Evolutionary conservation across 2,329 filamentous ascomycete species (phyloP).

Genomic region (Trichoderma breve): DNA sequence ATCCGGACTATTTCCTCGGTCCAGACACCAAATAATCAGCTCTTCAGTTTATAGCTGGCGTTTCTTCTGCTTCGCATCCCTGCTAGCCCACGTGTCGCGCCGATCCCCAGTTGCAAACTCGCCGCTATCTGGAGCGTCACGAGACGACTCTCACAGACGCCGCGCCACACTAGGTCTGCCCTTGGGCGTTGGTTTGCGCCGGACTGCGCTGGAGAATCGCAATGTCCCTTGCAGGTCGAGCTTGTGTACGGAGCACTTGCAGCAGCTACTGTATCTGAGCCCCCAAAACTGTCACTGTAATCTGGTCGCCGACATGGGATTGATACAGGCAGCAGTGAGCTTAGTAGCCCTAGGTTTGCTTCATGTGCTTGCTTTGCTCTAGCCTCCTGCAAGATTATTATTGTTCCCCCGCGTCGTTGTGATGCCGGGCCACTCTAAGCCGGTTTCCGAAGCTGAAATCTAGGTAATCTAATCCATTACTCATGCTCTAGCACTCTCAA

Average conservation of each 20-base stretch:
- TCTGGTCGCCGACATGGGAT: neutral
- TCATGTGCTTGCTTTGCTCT: neutral
- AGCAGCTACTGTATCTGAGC: neutral
- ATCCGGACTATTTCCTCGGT: neutral
- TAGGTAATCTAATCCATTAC: neutral
- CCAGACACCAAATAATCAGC: neutral
- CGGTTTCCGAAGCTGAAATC: neutral
- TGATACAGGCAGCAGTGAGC: neutral
- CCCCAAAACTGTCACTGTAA: neutral
- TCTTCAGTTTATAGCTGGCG: neutral
- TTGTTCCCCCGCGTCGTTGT: neutral
- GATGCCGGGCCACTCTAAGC: neutral
- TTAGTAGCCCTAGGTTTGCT: neutral
- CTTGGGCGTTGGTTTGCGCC: conserved; percentile 21
- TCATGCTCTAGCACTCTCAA: neutral
- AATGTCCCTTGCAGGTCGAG: neutral
- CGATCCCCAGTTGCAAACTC: conserved; percentile 17
- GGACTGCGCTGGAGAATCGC: neutral
- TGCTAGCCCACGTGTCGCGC: conserved; percentile 23
- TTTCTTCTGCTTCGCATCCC: conserved; percentile 15
- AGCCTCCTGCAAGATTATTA: neutral
- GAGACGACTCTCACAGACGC: neutral
- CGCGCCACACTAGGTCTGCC: neutral
- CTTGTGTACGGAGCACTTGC: neutral
- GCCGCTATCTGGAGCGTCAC: conserved; percentile 11